Base-by-base conservation (phyloP, 169 alveolate species). In the Cryptosporidium sp. region DNA sequence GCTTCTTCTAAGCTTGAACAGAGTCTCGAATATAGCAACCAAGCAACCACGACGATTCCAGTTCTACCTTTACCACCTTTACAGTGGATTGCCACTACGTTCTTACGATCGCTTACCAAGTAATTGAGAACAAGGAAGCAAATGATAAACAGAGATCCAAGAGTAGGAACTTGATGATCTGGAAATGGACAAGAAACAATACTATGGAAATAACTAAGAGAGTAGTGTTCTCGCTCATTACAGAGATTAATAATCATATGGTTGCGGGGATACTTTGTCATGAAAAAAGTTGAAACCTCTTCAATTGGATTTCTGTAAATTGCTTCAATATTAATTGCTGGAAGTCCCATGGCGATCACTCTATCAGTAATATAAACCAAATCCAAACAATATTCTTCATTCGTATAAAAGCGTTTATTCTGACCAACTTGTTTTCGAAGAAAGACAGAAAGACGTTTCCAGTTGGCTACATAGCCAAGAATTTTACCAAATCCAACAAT, bases 61-160 rank as follows among this genome's bases (percentile, higher is more conserved):
- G 98, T 96, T 91, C 98, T 94, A 37, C 98, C 98, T 92, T 96
- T 96, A 33, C 98, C 98, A 23, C 97, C 98, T 75, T 96, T 95
- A 62, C 98, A 96, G 91, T 95, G 98, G 16, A 95, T 94, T 8
- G 97, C 97, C 14, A 94, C 95, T n/a, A 93, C 94, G 29, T 87
- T 86, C 16, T 93, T 93, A 2, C 91, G 89, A 44, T 94, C 91
- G 72, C 87, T 75, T 60, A 85, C 84, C 48, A 94, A 67, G 84
- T 85, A 95, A 9, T 93, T 69, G 26, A 89, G 75, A 26, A 93
- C 95, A 85, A 95, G 95, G 48, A 94, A 85, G 69, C 95, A 91
- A 67, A 95, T 91, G 75, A 93, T 94, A 70, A 95, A 92, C 86
- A 95, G 85, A 37, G 93, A 84, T 61, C 84, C 91, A n/a, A 95